Evolutionary conservation across 345 rosid genomes (phyloP), one percentile per base, ranked within the genome.

Genomic region (Citrus maxima): DNA sequence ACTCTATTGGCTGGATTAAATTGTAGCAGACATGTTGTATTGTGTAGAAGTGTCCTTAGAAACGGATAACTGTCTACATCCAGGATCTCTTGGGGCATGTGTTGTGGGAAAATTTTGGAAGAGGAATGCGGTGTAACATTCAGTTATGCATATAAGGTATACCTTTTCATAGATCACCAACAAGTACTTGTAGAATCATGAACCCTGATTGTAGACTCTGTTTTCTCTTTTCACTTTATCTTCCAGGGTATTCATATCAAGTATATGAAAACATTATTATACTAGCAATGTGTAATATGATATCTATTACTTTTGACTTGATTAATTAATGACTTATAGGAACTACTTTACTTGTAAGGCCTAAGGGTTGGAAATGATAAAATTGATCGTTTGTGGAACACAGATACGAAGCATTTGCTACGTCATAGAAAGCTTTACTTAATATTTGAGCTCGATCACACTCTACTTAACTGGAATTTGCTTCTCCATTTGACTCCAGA

Each of bases 361-460:
- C 77, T 95, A 66, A 85, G 91, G 87, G 90, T 95, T 37, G 88
- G 84, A 70, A 87, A 85, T 80, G 95, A 89, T 76, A 97, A 95
- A 80, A 86, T 93, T 78, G 81, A 80, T 61, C 84, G 91, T 60
- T 55, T 91, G 70, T 94, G 92, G 70, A 79, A 79, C 81, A 81
- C 84, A 7, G 97, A 92, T 83, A 78, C 85, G 87, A 89, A 84
- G 82, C 78, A 77, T 46, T 81, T 93, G 82, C 81, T 89, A 51
- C 79, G 84, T 73, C 88, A 85, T 54, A 88, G 83, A 79, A 96
- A 90, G 86, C 88, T 94, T 54, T 87, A 88, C 76, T 85, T 96
- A 86, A 89, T 94, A 82, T 97, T 96, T 54, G 99, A 96, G 86
- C 80, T 94, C 70, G 99, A 96, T 38, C 99, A 92, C 78, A 96